These are phyloP conservation scores for Aspergillus pseudonomiae DNA, from an alignment of 2,329 filamentous ascomycete species.

Conservation along the genomic window DNA sequence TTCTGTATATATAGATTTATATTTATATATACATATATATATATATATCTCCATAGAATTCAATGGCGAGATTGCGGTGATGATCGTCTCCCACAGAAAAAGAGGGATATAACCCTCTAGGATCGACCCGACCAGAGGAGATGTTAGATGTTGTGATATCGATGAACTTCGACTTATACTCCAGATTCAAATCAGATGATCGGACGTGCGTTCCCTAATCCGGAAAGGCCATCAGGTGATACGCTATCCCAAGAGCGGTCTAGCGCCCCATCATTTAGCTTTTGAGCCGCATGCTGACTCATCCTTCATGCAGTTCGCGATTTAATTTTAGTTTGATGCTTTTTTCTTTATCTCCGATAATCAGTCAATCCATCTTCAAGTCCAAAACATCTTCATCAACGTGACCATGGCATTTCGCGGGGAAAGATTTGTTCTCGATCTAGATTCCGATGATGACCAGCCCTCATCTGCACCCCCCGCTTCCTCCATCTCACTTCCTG, in stretches of 20 bases:
- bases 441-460: conserved; percentile 56
- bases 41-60: neutral
- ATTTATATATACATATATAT: neutral
- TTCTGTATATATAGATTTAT: neutral
- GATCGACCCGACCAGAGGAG: neutral
- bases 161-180: neutral
- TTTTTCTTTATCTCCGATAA: conserved; percentile 13
- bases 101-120: neutral
- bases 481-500: conserved; percentile 30
- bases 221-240: conserved; percentile 13
- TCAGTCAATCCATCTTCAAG: neutral
- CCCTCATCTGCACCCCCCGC: conserved; percentile 29
- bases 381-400: neutral
- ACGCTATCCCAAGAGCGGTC: conserved; percentile 26
- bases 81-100: neutral
- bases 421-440: conserved; percentile 63
- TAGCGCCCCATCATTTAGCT: conserved; percentile 34
- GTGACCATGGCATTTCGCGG: conserved; percentile 56
- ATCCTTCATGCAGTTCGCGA: conserved; percentile 2
- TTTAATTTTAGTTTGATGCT: neutral
- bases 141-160: neutral
- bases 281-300: conserved; percentile 42
- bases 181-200: conserved; percentile 21
- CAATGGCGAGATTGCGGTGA: neutral
- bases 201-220: conserved; percentile 16